Conservation (phyloP, 1,284 basidiomycete genomes). For the Boletellus dicymbophilus region DNA sequence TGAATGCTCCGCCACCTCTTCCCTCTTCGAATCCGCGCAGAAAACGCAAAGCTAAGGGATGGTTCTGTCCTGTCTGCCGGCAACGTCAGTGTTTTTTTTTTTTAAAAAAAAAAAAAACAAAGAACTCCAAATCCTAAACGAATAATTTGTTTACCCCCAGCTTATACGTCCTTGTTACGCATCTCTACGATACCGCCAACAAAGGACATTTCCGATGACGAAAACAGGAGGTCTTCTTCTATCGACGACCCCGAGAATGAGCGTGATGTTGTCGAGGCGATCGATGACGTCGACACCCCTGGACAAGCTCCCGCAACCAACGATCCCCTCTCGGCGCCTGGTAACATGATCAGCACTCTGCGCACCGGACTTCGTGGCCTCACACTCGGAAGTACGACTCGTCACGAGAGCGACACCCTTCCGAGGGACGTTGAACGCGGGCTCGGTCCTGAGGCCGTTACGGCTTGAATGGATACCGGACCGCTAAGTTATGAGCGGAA, state of each 20-base stretch:
- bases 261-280: conserved; percentile 13
- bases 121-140: not conserved
- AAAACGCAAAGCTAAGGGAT: conserved; percentile 90
- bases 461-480: conserved; percentile 15
- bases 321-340: conserved; percentile 18
- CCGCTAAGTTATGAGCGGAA: not conserved
- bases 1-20: conserved; percentile 22
- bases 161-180: conserved; percentile 84
- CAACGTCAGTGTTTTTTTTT: conserved; percentile 66
- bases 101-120: too few species aligned
- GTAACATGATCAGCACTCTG: conserved; percentile 34
- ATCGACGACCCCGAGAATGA: conserved; percentile 34
- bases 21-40: conserved; percentile 50
- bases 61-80: conserved; percentile 93
- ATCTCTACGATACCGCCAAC: conserved; percentile 75
- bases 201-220: conserved; percentile 40
- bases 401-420: conserved; percentile 25
- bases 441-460: conserved; percentile 14
- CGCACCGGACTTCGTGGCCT: conserved; percentile 37
- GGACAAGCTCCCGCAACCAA: not conserved
- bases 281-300: not conserved
- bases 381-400: conserved; percentile 15
- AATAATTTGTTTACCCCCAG: conserved; percentile 38
- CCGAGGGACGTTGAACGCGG: conserved; percentile 41
- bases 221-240: conserved; percentile 37